Conservation (phyloP, 2,329 filamentous ascomycete genomes). For the Pseudogymnoascus sp. region DNA sequence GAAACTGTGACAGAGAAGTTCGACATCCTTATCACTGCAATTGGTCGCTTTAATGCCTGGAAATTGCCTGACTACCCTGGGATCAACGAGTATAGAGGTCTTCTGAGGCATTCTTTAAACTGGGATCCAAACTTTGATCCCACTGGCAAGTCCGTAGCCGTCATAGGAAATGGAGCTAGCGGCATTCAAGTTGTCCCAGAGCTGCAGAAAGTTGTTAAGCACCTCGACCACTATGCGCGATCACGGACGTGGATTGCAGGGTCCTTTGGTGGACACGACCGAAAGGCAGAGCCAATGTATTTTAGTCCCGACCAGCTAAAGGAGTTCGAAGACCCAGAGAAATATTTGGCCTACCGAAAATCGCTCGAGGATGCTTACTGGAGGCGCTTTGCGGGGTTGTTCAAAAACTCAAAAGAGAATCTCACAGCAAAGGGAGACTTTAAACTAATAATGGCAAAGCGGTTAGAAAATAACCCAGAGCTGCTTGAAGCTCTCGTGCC, state of each 20-base stretch:
- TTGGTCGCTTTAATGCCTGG: conserved; percentile 59
- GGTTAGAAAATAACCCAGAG: conserved; percentile 45
- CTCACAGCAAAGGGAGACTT: conserved; percentile 38
- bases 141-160: conserved; percentile 39
- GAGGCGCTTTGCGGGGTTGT: conserved; percentile 44
- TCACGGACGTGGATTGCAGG: conserved; percentile 60
- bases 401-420: conserved; percentile 45
- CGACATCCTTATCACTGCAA: conserved; percentile 54
- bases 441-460: conserved; percentile 43
- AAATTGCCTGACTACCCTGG: conserved; percentile 53
- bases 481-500: conserved; percentile 49
- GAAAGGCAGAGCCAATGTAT: conserved; percentile 45
- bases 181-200: conserved; percentile 50
- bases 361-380: conserved; percentile 53
- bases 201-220: conserved; percentile 38
- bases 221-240: conserved; percentile 55
- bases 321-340: conserved; percentile 49
- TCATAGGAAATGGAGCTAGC: conserved; percentile 56
- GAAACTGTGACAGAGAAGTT: conserved; percentile 37
- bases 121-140: conserved; percentile 48
- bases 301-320: conserved; percentile 45
- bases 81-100: conserved; percentile 43
- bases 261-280: conserved; percentile 46
- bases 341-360: conserved; percentile 52
- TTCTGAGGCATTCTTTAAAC: conserved; percentile 50